These are phyloP conservation scores for Vaccinium corymbosum DNA, from an alignment of 148 eudicot genomes.

Conservation along the genomic window DNA sequence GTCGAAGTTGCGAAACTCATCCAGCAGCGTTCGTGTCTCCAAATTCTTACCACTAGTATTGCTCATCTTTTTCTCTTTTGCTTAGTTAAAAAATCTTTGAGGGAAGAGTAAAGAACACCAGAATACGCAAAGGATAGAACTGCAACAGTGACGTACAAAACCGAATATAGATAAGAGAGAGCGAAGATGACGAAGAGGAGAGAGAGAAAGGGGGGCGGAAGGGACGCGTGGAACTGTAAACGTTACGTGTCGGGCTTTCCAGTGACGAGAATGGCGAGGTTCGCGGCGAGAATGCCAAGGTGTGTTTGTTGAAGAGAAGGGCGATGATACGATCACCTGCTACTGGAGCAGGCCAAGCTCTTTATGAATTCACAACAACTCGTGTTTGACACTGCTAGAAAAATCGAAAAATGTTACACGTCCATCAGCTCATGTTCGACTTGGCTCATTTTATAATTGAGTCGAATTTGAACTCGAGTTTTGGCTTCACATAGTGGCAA, in stretches of 20 bases:
- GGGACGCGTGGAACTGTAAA: background rate
- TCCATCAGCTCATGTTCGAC: too few species aligned
- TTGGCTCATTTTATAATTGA: too few species aligned
- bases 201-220: background rate
- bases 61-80: background rate
- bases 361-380: too few species aligned
- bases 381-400: too few species aligned
- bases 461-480: too few species aligned
- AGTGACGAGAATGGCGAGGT: background rate
- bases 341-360: background rate
- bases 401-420: too few species aligned
- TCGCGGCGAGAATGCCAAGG: background rate
- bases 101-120: background rate
- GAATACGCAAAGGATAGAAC: background rate
- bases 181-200: background rate
- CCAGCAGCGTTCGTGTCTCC: constrained; percentile 49
- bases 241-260: background rate
- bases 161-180: background rate
- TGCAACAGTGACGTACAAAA: background rate
- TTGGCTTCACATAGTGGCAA: too few species aligned
- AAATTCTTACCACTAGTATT: constrained; percentile 10
- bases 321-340: background rate
- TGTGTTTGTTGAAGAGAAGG: background rate
- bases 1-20: constrained; percentile 55
- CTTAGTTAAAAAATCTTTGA: background rate